These are phyloP conservation scores for Ophiostoma himal-ulmi DNA, from an alignment of 2,329 filamentous ascomycete species.

Conservation along the genomic window DNA sequence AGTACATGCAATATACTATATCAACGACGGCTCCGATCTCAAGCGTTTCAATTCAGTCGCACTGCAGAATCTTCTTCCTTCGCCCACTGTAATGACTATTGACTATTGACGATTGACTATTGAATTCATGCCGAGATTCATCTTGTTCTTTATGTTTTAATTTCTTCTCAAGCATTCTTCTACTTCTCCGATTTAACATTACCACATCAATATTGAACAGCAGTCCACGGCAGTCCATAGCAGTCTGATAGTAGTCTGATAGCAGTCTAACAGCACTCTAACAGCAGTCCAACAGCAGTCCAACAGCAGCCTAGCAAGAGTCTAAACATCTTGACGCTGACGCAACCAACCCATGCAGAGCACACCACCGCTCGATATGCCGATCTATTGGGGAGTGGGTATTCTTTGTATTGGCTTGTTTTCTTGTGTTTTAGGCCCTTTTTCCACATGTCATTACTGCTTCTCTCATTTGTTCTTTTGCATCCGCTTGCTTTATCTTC, in stretches of 20 bases:
- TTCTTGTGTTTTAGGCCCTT: neutral
- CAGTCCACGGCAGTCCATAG: neutral
- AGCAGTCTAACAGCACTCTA: neutral
- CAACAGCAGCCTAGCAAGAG: neutral
- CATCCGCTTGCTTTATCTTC: neutral
- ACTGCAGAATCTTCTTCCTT: neutral
- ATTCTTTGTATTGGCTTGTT: neutral
- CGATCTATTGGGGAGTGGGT: neutral
- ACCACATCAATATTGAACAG: neutral
- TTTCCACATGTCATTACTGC: neutral
- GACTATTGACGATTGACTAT: neutral
- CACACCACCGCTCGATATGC: slow-evolving; percentile 16
- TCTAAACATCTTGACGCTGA: neutral
- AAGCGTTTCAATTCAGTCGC: neutral
- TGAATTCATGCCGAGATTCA: neutral
- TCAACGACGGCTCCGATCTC: neutral
- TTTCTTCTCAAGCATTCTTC: neutral
- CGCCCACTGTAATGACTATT: neutral
- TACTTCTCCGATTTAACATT: too few species aligned
- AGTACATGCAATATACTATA: too few species aligned
- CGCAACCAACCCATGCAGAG: slow-evolving; percentile 16
- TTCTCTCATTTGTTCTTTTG: neutral
- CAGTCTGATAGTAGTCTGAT: neutral
- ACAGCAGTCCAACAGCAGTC: neutral
- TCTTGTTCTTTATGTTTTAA: neutral